A percentile compares a stretch with the other conserved stretches of the same genome.
These are phyloP conservation scores for Thelonectria rubi DNA, from an alignment of 2,329 filamentous ascomycete genomes.

Conservation along the genomic window DNA sequence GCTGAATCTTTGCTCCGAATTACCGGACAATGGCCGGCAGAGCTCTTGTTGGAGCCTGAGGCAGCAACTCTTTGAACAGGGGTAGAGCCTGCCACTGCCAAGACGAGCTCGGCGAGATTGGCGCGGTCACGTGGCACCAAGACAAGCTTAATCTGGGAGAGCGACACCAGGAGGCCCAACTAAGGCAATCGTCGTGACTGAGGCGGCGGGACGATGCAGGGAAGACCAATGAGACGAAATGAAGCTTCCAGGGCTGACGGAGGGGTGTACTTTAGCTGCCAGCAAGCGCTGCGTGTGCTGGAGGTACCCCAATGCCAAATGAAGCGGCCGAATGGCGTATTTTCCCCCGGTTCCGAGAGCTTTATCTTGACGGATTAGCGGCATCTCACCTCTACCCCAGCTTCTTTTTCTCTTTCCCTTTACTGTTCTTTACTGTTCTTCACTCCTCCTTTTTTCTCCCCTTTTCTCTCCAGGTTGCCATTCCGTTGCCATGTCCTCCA, in stretches of 20 bases:
- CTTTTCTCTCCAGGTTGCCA: slow-evolving; percentile 7
- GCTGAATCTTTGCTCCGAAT: slow-evolving; percentile 50
- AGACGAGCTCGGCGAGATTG: neutral
- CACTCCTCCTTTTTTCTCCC: neutral
- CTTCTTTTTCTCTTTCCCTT: slow-evolving; percentile 25
- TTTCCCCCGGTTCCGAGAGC: slow-evolving; percentile 24
- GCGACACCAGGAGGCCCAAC: neutral
- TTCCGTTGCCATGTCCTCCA: slow-evolving; percentile 34
- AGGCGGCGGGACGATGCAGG: slow-evolving; percentile 35
- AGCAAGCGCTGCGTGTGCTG: neutral
- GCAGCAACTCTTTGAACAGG: slow-evolving; percentile 30
- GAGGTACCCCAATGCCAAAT: slow-evolving; percentile 18
- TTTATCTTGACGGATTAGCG: neutral
- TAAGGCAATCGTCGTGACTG: slow-evolving; percentile 10
- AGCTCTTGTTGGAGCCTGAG: slow-evolving; percentile 44
- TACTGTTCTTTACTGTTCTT: too few relatives aligned
- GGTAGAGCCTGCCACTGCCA: too few relatives aligned
- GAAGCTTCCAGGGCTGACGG: slow-evolving; percentile 32
- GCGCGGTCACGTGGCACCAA: slow-evolving; percentile 25
- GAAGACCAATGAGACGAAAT: slow-evolving; percentile 36
- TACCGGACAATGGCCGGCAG: slow-evolving; percentile 38
- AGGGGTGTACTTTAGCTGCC: neutral
- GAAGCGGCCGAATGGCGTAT: slow-evolving; percentile 26
- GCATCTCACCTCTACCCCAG: slow-evolving; percentile 26
- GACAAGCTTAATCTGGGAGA: slow-evolving; percentile 5